These are phyloP conservation scores for Dryas drummondii DNA, from an alignment of 306 rosid genomes.

Conservation along the genomic window DNA sequence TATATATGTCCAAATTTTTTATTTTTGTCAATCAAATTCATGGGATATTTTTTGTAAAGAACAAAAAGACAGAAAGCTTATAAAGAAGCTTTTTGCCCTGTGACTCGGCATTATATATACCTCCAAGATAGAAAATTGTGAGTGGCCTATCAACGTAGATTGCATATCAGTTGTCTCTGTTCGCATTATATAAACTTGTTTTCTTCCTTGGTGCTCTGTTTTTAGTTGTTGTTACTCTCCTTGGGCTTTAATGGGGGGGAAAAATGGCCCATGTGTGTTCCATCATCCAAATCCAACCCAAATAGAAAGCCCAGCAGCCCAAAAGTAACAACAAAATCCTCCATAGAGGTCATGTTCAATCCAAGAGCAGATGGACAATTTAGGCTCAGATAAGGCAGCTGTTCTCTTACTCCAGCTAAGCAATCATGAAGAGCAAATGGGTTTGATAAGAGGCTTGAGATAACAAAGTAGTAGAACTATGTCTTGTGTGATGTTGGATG, in stretches of 20 bases:
- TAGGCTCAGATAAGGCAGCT: too few relatives aligned
- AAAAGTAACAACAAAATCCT: not conserved
- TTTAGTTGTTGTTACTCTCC: not conserved
- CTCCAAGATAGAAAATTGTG: constrained; percentile 8
- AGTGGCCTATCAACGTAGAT: not conserved
- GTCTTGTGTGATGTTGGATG: too few relatives aligned
- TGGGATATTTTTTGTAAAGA: not conserved
- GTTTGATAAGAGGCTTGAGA: too few relatives aligned
- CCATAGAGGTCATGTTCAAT: too few relatives aligned
- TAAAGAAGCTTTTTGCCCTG: constrained; percentile 5
- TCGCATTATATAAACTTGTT: too few relatives aligned
- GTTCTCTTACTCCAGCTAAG: too few relatives aligned
- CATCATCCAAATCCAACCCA: not conserved
- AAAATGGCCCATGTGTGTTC: not conserved
- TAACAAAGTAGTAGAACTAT: too few relatives aligned
- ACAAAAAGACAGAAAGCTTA: not conserved
- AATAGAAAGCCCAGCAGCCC: not conserved
- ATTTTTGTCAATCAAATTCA: not conserved
- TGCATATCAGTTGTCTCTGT: not conserved
- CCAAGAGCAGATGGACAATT: too few relatives aligned
- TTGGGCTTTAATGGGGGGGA: not conserved
- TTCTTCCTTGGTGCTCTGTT: not conserved
- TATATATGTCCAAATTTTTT: not conserved
- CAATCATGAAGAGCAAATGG: too few relatives aligned
- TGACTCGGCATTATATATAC: not conserved